Evolutionary conservation across 2,329 filamentous ascomycete genomes (phyloP), one percentile per base, ranked within the genome.

Genomic region (Aspergillus felis): DNA sequence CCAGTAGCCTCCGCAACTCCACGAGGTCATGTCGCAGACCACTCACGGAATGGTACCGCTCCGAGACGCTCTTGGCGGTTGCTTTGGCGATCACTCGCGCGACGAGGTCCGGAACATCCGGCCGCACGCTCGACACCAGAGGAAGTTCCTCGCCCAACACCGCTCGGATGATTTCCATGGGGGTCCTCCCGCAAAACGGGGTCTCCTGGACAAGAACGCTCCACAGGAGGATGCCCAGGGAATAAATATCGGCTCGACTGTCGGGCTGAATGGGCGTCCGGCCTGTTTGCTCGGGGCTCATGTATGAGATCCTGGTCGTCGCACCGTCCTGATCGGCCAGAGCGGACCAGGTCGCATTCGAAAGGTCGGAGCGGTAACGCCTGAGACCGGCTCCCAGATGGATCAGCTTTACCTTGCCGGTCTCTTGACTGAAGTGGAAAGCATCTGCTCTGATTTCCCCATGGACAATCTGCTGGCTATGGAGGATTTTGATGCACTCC

Each of bases 231-330:
- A 97, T 87, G 3, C 93, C 93, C 1, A 97, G 79, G 0, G 91
- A 92, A 76, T 97, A 97, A 32, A 97, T 95, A 73, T 97, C 93
- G 14, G 93, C 97, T 46, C 93, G 85, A 47, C 85, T 90, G 74
- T 97, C 93, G 1, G 93, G 93, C 72, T 96, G 92, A 3, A 90
- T 91, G 2, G 92, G 90, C 83, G 97, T 89, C 22, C 93, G 87
- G 12, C 93, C 93, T 1, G 93, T 97, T 77, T 97, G 93, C 71
- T 97, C 93, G 0, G 93, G 92, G 50, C 92, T 93, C 70, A 97
- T 95, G 70, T 91, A 97, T 53, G 92, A 85, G 20, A 97, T 80
- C 74, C 96, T 96, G 69, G 92, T 88, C 75, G 91, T 92, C 44
- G 91, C 90, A 2, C 92, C 92, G 7, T 92, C 76, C 71, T 97